Base-by-base conservation (phyloP, 116 monocot species). In the Trichopus zeylanicus region DNA sequence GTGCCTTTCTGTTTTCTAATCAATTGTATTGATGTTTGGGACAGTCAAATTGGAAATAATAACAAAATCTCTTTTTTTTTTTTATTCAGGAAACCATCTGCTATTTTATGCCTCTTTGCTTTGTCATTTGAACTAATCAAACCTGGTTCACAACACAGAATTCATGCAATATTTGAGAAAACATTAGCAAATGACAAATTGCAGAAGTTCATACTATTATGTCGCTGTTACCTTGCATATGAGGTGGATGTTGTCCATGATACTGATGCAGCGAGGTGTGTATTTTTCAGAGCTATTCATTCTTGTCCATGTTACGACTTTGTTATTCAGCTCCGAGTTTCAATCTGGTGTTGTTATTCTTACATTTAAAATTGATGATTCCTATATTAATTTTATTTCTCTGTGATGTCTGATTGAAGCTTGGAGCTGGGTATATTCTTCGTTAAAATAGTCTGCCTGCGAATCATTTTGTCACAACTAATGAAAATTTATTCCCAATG, bases 201-300 rank as follows among this genome's bases (percentile, higher is more conserved):
- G 67, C 83, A 83, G 60, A 94, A 78, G 61, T 94, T 89, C 7
- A 86, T 83, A 20, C 57, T 94, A 21, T 72, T 94, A 48, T 94
- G 94, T 89, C 89, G 89, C 46, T 81, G 66, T 46, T 94, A 94
- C 64, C 75, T 94, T 62, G 78, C 82, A 34, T 94, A 86, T 70
- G 94, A 94, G 63, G 58, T 68, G 33, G 68, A 86, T 26, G 23
- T 86, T 22, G 63, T 66, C 48, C n/a, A 32, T 20, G 76, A 86
- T 66, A 55, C 59, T 47, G 70, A 70, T 78, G 82, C 86, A 19
- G 86, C 83, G 16, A 86, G 69, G 42, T 66, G 86, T 10, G 66
- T 89, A 52, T 89, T 86, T 66, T 94, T 89, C 66, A 78, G 94
- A 79, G 86, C 86, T 47, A 86, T 89, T 70, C 89, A 94, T 78